These are phyloP conservation scores for Cryptococcus wingfieldii DNA, from an alignment of 1,284 basidiomycete species.

Conservation along the genomic window DNA sequence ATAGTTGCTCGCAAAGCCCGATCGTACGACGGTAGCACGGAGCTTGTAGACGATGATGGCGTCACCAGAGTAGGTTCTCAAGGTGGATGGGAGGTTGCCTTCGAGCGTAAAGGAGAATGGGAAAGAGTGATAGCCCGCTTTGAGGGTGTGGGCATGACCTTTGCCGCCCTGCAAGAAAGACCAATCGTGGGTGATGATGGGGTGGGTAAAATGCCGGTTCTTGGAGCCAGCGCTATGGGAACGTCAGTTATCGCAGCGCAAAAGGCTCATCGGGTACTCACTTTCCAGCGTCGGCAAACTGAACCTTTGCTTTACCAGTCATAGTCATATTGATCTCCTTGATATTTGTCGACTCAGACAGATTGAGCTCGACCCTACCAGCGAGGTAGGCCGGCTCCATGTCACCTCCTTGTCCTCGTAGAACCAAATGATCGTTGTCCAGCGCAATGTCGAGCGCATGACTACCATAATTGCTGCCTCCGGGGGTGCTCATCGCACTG, in stretches of 20 bases:
- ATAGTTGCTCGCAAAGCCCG: constrained; percentile 70
- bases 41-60: constrained; percentile 79
- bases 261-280: constrained; percentile 49
- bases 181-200: constrained; percentile 77
- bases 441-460: constrained; percentile 65
- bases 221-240: constrained; percentile 27
- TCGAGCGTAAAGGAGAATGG: constrained; percentile 75
- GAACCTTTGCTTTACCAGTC: constrained; percentile 73
- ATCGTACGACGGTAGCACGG: constrained; percentile 70
- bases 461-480: constrained; percentile 16
- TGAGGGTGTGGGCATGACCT: constrained; percentile 75
- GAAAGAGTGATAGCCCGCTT: constrained; percentile 61
- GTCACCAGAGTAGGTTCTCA: constrained; percentile 57
- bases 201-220: constrained; percentile 57
- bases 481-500: constrained; percentile 23
- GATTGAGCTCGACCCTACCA: constrained; percentile 71
- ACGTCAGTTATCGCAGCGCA: background rate
- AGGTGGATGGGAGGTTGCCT: constrained; percentile 71
- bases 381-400: constrained; percentile 64
- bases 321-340: constrained; percentile 81
- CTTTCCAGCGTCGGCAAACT: constrained; percentile 61
- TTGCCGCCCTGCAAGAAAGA: constrained; percentile 60
- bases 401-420: constrained; percentile 76
- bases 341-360: constrained; percentile 74
- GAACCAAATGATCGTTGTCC: constrained; percentile 62